Conservation (phyloP, 2,329 filamentous ascomycete genomes). For the Didymella lethalis region DNA sequence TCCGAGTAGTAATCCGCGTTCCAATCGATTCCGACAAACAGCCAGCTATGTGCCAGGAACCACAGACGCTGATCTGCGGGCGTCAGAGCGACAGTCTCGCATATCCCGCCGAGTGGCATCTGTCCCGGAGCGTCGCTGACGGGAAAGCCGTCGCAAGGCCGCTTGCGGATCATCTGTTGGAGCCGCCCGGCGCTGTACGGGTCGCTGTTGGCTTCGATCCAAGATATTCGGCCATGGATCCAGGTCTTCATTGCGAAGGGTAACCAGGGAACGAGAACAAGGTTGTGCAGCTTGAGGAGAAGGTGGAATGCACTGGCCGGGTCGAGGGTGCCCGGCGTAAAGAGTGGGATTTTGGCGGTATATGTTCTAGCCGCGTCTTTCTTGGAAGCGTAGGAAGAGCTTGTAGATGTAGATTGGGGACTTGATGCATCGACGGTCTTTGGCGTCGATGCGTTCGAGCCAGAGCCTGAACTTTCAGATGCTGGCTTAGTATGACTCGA, state of each 20-base stretch:
- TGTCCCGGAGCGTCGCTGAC: conserved; percentile 12
- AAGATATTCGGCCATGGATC: conserved; percentile 28
- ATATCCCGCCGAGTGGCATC: conserved; percentile 12
- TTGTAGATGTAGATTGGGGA: conserved; percentile 1
- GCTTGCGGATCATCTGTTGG: conserved; percentile 21
- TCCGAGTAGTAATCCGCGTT: conserved; percentile 18
- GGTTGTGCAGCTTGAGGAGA: conserved; percentile 31
- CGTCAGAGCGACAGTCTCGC: conserved; percentile 13
- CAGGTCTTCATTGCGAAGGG: conserved; percentile 25
- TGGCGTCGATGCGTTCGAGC: conserved; percentile 10
- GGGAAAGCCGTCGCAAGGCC: conserved; percentile 19
- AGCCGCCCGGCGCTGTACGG: conserved; percentile 25
- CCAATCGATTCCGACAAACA: conserved; percentile 22
- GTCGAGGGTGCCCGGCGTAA: conserved; percentile 12
- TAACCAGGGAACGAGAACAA: conserved; percentile 21
- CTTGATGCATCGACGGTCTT: not conserved
- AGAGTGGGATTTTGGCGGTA: conserved; percentile 4
- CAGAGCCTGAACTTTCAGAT: conserved; percentile 1
- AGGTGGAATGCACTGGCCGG: conserved; percentile 32
- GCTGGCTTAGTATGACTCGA: not conserved
- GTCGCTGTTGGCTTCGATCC: conserved; percentile 25
- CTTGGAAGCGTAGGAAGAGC: conserved; percentile 12
- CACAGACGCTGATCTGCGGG: conserved; percentile 17
- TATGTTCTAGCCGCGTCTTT: not conserved
- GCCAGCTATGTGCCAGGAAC: conserved; percentile 22